A percentile compares a stretch with the other conserved stretches of the same genome.
Evolutionary conservation across 179 eudicot species (phyloP).

Genomic region (Actinidia arguta): DNA sequence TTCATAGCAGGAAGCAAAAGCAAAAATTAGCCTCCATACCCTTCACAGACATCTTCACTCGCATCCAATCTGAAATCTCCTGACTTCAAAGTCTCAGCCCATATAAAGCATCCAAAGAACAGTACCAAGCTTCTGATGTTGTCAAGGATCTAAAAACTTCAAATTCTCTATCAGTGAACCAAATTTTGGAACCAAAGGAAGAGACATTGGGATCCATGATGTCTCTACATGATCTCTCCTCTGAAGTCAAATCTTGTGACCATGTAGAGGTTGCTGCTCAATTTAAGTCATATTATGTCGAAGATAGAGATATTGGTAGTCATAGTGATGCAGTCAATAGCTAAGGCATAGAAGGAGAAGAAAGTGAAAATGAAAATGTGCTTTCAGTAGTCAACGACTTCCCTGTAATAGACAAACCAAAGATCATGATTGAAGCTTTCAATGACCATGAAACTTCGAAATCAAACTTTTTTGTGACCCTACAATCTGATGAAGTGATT

Average conservation of each 20-base stretch:
- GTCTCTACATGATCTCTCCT: constrained; percentile 24
- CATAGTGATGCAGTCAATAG: constrained; percentile 21
- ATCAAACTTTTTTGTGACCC: constrained; percentile 16
- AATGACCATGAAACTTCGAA: constrained; percentile 19
- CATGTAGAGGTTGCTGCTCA: constrained; percentile 18
- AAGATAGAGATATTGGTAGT: constrained; percentile 21
- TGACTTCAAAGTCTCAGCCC: no score
- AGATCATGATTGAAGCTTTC: constrained; percentile 29
- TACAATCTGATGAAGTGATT: no score
- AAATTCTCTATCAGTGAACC: constrained; percentile 21
- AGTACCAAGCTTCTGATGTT: no score
- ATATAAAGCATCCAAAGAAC: no score
- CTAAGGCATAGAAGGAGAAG: constrained; percentile 8
- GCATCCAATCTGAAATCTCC: no score
- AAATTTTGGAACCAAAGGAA: constrained; percentile 10
- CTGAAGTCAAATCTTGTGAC: constrained; percentile 24
- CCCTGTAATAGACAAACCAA: constrained; percentile 32
- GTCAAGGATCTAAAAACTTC: neutral
- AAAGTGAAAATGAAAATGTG: constrained; percentile 19
- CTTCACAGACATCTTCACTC: no score
- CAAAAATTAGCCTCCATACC: no score
- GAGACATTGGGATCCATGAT: constrained; percentile 17
- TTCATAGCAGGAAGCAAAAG: no score
- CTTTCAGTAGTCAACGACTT: constrained; percentile 32
- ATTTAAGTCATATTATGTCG: constrained; percentile 14